Conservation (phyloP, 2,329 filamentous ascomycete genomes). For the Fusarium sp. region DNA sequence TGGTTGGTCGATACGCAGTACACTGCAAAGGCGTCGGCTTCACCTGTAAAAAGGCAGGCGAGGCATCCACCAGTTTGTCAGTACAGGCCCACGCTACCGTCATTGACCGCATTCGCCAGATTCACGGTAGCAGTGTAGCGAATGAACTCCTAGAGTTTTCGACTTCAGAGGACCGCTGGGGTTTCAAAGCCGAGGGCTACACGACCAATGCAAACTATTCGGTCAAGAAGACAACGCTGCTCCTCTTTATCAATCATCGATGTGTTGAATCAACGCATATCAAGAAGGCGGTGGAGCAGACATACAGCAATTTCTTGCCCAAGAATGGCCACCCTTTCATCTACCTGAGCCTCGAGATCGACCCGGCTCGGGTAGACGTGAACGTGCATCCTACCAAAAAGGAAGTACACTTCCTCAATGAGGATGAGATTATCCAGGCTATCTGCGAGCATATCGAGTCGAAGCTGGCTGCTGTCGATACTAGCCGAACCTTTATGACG, state of each 20-base stretch:
- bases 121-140: conserved; percentile 85
- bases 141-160: conserved; percentile 87
- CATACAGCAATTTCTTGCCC: conserved; percentile 86
- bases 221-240: conserved; percentile 86
- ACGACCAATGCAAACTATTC: conserved; percentile 95
- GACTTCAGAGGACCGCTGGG: conserved; percentile 79
- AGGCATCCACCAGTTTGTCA: conserved; percentile 84
- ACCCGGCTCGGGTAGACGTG: conserved; percentile 92
- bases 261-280: conserved; percentile 90
- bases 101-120: conserved; percentile 88
- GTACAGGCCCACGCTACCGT: conserved; percentile 79
- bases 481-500: conserved; percentile 92
- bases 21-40: conserved; percentile 94
- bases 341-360: conserved; percentile 92
- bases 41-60: conserved; percentile 96
- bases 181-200: conserved; percentile 84
- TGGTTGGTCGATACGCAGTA: conserved; percentile 92
- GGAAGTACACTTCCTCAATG: conserved; percentile 96
- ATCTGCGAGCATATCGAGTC: conserved; percentile 85
- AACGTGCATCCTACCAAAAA: conserved; percentile 98
- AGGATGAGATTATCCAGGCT: conserved; percentile 92
- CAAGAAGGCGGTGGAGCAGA: conserved; percentile 91
- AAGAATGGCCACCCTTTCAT: conserved; percentile 95
- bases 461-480: conserved; percentile 87
- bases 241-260: conserved; percentile 97